Evolutionary conservation across 2,329 filamentous ascomycete genomes (phyloP), one percentile per base, ranked within the genome.

Genomic region (Fusarium sacchari): DNA sequence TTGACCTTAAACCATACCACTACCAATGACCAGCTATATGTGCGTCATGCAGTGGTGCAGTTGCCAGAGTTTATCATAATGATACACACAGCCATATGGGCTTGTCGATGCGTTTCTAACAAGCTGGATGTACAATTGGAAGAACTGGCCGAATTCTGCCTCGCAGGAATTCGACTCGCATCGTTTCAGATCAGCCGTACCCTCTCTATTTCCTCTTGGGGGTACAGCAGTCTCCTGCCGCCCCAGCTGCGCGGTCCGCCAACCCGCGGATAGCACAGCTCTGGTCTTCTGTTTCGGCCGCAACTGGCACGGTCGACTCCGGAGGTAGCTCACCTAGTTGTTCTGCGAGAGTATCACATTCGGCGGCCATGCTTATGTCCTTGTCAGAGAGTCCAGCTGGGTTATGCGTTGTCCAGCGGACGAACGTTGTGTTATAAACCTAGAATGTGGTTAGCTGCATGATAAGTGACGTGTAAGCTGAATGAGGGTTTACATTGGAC

Each of bases 391-490:
- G 82, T 3, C 92, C 92, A 14, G 84, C 82, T 1, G 91, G 92
- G 65, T 83, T 87, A 79, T 94, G 92, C 4, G 92, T 94, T 14
- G 91, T 94, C 92, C 92, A 94, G 55, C 91, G 88, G 70, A 94
- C 89, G 75, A 90, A 90, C 1, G 89, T 89, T 11, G 88, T 91
- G 79, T 93, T 94, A 82, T 92, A 94, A 14, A 93, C 87, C 90
- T 92, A 53, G 26, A 20, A 14, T 18, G 14, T 24, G 4, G n/a
- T 75, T 55, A 73, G 66, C 32, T 57, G 26, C 24, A 12, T 28
- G 24, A 32, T 50, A n/a, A 24, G 49, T 18, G n/a, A 15, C 18
- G 14, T 46, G 22, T 10, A 39, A 52, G 40, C 32, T 26, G 44
- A 12, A 36, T 15, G 20, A 28, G 14, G 32, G 26, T 32, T 73